Evolutionary conservation across 2,329 filamentous ascomycete species (phyloP).

Genomic region (Camillea tinctor): DNA sequence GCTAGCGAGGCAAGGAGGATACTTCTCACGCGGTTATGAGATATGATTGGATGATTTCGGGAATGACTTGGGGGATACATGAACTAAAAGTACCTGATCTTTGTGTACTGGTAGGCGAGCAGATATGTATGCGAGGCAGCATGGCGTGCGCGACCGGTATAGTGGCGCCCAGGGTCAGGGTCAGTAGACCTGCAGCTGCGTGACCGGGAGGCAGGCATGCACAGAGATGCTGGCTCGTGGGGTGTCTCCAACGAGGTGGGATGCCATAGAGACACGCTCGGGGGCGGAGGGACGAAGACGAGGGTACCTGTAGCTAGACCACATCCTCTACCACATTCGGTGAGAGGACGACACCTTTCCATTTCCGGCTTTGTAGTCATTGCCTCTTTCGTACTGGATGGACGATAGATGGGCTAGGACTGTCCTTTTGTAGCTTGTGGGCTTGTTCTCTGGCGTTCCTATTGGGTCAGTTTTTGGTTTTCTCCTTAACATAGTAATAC

Average conservation of each 20-base stretch:
- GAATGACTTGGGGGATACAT: conserved; percentile 33
- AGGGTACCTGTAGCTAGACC: conserved; percentile 30
- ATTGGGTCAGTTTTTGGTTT: conserved; percentile 23
- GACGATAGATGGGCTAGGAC: conserved; percentile 19
- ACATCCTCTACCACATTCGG: conserved; percentile 17
- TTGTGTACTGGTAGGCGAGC: conserved; percentile 25
- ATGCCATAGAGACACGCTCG: conserved; percentile 33
- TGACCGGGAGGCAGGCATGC: conserved; percentile 19
- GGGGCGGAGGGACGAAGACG: conserved; percentile 22
- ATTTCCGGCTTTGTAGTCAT: conserved; percentile 35
- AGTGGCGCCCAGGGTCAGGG: conserved; percentile 20
- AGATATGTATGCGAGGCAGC: conserved; percentile 25
- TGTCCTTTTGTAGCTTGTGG: conserved; percentile 13
- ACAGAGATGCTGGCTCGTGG: conserved; percentile 12
- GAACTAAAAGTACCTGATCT: conserved; percentile 47
- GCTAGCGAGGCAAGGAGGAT: conserved; percentile 29
- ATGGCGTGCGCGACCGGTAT: conserved; percentile 29
- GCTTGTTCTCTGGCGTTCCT: conserved; percentile 19
- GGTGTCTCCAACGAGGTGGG: conserved; percentile 11
- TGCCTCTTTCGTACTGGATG: conserved; percentile 35
- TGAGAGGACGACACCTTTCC: conserved; percentile 33
- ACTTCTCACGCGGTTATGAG: conserved; percentile 47
- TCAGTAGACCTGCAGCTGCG: conserved; percentile 26
- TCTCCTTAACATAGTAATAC: conserved; percentile 29
- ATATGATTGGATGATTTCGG: conserved; percentile 51